Evolutionary conservation across 2,329 filamentous ascomycete species (phyloP).

Genomic region (Botrytis elliptica): DNA sequence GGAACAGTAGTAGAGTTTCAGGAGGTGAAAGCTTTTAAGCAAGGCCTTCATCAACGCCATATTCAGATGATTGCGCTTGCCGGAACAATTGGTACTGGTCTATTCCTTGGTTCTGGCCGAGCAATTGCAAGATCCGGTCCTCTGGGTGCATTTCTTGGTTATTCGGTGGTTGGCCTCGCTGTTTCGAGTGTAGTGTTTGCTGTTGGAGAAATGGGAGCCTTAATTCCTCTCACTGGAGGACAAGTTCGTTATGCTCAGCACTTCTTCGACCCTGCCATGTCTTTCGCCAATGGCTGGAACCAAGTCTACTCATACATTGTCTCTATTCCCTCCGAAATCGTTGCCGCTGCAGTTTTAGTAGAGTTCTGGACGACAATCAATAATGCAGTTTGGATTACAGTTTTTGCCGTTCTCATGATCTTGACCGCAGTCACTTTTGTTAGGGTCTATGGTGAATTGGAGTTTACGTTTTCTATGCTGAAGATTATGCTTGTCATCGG

Average conservation of each 20-base stretch:
- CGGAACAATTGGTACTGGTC: conserved; percentile 50
- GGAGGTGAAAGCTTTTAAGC: conserved; percentile 1
- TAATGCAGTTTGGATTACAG: conserved; percentile 44
- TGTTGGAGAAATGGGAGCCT: conserved; percentile 40
- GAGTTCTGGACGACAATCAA: conserved; percentile 62
- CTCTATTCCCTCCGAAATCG: conserved; percentile 52
- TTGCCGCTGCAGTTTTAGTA: conserved; percentile 61
- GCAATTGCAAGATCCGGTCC: conserved; percentile 50
- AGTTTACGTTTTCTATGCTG: conserved; percentile 52
- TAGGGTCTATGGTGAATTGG: conserved; percentile 50
- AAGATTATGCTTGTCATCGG: conserved; percentile 63
- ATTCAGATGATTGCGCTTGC: conserved; percentile 45
- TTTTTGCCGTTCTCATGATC: conserved; percentile 42
- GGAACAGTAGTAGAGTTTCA: not conserved
- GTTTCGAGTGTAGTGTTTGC: conserved; percentile 48
- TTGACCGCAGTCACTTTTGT: conserved; percentile 41
- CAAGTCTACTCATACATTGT: conserved; percentile 38
- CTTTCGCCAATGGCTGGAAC: conserved; percentile 39
- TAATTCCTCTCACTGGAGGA: conserved; percentile 40
- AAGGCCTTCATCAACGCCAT: conserved; percentile 40
- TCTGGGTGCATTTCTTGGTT: conserved; percentile 44
- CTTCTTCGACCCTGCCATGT: conserved; percentile 41
- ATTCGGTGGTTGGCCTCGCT: conserved; percentile 39
- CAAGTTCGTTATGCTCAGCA: conserved; percentile 40
- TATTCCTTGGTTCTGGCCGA: conserved; percentile 52